These are phyloP conservation scores for Kurtzmaniella natalensis DNA, from an alignment of 1,139 yeast genomes.

Conservation along the genomic window DNA sequence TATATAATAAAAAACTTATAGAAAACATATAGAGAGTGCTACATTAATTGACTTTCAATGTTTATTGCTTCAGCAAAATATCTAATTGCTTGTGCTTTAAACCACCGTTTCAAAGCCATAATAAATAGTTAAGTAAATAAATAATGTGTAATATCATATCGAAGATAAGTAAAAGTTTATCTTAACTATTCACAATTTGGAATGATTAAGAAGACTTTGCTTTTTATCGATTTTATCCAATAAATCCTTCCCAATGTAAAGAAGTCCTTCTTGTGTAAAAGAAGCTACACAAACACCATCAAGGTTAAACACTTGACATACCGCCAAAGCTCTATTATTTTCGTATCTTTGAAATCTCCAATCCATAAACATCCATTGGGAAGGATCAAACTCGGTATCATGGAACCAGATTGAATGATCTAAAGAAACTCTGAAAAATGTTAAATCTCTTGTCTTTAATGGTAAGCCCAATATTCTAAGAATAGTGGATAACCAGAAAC, in stretches of 20 bases:
- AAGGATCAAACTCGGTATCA: conserved; percentile 31
- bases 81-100: too few relatives aligned
- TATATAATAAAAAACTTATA: too few relatives aligned
- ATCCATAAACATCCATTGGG: conserved; percentile 38
- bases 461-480: conserved; percentile 25
- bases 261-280: conserved; percentile 36
- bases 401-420: conserved; percentile 40
- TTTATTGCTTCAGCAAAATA: too few relatives aligned
- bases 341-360: conserved; percentile 29
- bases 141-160: too few relatives aligned
- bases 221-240: conserved; percentile 19
- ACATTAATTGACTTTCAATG: too few relatives aligned
- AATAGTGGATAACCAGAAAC: conserved; percentile 23
- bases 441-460: conserved; percentile 12
- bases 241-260: conserved; percentile 21
- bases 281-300: conserved; percentile 28
- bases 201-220: too few relatives aligned
- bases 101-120: too few relatives aligned
- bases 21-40: too few relatives aligned
- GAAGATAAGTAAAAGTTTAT: too few relatives aligned
- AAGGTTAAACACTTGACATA: conserved; percentile 24
- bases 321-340: conserved; percentile 32
- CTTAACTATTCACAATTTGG: too few relatives aligned
- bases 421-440: conserved; percentile 37
- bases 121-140: too few relatives aligned